A percentile compares a stretch with the other conserved stretches of the same genome.
phyloP scores from a whole-genome alignment of 805 yeast species.

The Kurtzmaniella fragi region DNA sequence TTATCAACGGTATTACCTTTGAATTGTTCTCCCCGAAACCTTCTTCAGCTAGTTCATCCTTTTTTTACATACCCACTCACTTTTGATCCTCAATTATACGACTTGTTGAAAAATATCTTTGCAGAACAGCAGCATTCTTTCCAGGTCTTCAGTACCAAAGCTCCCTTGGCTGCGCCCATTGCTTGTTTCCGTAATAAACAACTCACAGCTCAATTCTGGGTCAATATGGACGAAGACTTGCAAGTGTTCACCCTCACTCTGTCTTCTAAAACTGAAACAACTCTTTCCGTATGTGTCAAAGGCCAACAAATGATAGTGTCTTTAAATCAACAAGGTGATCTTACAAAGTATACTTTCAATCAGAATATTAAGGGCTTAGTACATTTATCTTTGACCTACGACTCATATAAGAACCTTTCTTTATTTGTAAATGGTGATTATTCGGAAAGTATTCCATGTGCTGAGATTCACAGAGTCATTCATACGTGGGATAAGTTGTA shows the following conservation, averaged over 20 bases:
- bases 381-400: constrained; percentile 34
- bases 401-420: constrained; percentile 32
- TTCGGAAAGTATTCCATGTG: constrained; percentile 37
- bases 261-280: constrained; percentile 4
- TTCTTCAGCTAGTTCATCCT: no score
- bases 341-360: constrained; percentile 10
- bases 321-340: constrained; percentile 6
- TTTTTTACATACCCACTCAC: no score
- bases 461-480: constrained; percentile 22
- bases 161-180: no score
- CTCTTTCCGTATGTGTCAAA: constrained; percentile 13
- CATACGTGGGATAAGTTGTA: constrained; percentile 31
- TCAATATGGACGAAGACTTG: background rate
- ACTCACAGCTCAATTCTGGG: no score
- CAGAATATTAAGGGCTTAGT: constrained; percentile 16
- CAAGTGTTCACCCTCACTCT: constrained; percentile 3
- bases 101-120: no score
- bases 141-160: no score
- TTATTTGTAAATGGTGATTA: constrained; percentile 48
- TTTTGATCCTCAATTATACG: no score
- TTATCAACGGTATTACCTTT: no score
- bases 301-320: constrained; percentile 18
- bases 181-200: no score
- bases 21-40: no score
- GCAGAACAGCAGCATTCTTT: no score